A percentile compares a stretch with the other conserved stretches of the same genome.
phyloP scores from a whole-genome alignment of 805 yeast species.

The Teunomyces panamensis region DNA sequence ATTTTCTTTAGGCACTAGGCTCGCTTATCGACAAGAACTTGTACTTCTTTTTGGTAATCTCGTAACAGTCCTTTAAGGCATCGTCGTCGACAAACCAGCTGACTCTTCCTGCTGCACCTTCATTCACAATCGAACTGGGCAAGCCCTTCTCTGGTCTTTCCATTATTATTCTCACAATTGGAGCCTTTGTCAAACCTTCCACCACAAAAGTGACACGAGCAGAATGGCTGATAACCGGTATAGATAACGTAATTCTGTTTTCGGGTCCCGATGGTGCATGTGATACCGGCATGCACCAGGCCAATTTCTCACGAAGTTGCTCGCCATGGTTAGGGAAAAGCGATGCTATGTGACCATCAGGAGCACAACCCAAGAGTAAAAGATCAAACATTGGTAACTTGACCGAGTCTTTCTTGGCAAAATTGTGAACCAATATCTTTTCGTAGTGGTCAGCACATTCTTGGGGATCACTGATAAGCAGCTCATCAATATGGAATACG shows the following conservation, averaged over 20 bases:
- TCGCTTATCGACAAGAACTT: constrained; percentile 46
- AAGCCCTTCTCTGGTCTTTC: constrained; percentile 96
- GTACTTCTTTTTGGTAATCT: constrained; percentile 67
- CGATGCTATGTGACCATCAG: constrained; percentile 98
- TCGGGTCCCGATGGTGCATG: constrained; percentile 89
- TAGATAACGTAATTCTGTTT: constrained; percentile 81
- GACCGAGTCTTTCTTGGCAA: constrained; percentile 95
- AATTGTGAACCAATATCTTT: constrained; percentile 77
- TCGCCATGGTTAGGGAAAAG: constrained; percentile 87
- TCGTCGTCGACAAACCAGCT: constrained; percentile 97
- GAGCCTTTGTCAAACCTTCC: constrained; percentile 94
- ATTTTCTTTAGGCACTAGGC: not conserved
- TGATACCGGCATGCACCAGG: constrained; percentile 93
- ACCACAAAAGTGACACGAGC: constrained; percentile 92
- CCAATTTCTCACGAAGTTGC: constrained; percentile 80
- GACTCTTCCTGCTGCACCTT: constrained; percentile 94
- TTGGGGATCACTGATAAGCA: constrained; percentile 71
- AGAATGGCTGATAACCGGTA: constrained; percentile 93
- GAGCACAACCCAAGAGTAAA: constrained; percentile 92
- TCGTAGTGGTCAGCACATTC: constrained; percentile 95
- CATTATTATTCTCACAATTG: constrained; percentile 84
- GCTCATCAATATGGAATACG: constrained; percentile 79
- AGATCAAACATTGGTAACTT: constrained; percentile 93
- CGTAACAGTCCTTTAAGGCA: constrained; percentile 76
- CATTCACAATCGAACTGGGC: constrained; percentile 91